A percentile compares a stretch with the other conserved stretches of the same genome.
Evolutionary conservation across 768 basidiomycete species (phyloP).

Genomic region (Pluteus cervinus): DNA sequence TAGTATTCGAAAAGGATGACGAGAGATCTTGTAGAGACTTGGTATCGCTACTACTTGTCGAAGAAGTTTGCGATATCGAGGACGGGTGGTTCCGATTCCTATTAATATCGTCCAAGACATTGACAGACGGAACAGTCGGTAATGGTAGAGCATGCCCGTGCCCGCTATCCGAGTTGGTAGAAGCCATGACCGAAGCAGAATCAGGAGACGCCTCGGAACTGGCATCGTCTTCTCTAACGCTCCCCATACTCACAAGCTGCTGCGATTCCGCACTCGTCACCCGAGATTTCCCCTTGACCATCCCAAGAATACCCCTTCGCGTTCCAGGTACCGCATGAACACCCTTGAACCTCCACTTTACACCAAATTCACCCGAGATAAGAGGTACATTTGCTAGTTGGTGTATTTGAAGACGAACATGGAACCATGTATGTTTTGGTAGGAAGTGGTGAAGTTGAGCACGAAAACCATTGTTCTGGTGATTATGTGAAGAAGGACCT

Average conservation of each 20-base stretch:
- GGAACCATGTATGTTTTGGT: slow-evolving; percentile 62
- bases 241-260: slow-evolving; percentile 1
- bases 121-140: no score
- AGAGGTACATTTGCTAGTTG: slow-evolving; percentile 69
- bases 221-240: slow-evolving; percentile 6
- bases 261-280: neutral
- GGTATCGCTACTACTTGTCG: slow-evolving; percentile 2
- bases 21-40: no score
- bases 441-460: slow-evolving; percentile 56
- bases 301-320: slow-evolving; percentile 29
- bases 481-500: no score
- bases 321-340: slow-evolving; percentile 27
- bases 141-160: no score
- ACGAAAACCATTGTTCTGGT: slow-evolving; percentile 40
- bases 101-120: no score
- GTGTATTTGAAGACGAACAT: slow-evolving; percentile 53
- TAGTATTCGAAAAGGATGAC: no score
- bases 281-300: slow-evolving; percentile 11
- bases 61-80: neutral
- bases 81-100: no score
- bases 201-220: slow-evolving; percentile 6
- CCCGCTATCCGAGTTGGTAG: slow-evolving; percentile 4
- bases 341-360: slow-evolving; percentile 69
- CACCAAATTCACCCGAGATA: slow-evolving; percentile 62
- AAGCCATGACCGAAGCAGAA: slow-evolving; percentile 11